These are phyloP conservation scores for Cutaneotrichosporon spelunceum DNA, from an alignment of 1,284 basidiomycete species.

Conservation along the genomic window DNA sequence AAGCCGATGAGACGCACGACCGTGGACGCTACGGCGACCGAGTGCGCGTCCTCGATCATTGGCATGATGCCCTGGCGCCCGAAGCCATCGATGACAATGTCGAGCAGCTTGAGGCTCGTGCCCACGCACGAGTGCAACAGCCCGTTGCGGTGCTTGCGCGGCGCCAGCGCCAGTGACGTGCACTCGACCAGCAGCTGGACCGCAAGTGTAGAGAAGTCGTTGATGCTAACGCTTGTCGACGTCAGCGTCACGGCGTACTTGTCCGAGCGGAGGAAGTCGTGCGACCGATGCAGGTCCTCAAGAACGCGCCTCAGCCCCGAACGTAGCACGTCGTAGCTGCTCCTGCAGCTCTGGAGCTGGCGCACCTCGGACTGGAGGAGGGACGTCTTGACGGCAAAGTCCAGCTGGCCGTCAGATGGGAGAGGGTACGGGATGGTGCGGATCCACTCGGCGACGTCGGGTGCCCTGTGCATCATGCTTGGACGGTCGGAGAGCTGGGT, in stretches of 20 bases:
- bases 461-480: constrained; percentile 25
- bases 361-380: constrained; percentile 20
- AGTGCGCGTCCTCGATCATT: constrained; percentile 30
- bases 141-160: constrained; percentile 21
- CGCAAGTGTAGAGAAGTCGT: constrained; percentile 25
- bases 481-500: constrained; percentile 27
- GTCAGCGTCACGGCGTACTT: constrained; percentile 19
- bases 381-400: constrained; percentile 28
- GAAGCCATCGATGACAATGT: constrained; percentile 26
- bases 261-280: constrained; percentile 14
- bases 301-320: constrained; percentile 23
- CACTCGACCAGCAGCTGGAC: constrained; percentile 25
- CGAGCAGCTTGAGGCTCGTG: constrained; percentile 23
- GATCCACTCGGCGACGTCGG: constrained; percentile 21
- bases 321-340: constrained; percentile 23
- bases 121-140: constrained; percentile 24
- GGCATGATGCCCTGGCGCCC: constrained; percentile 30
- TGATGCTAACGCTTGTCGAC: constrained; percentile 26
- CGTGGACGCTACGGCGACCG: constrained; percentile 26
- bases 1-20: constrained; percentile 25
- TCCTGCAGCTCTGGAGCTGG: constrained; percentile 23
- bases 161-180: constrained; percentile 23
- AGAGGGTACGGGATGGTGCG: constrained; percentile 21
- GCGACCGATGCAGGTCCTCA: constrained; percentile 25
- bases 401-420: constrained; percentile 27